These are phyloP conservation scores for Lipomyces oligophaga DNA, from an alignment of 805 yeast genomes.

Conservation along the genomic window DNA sequence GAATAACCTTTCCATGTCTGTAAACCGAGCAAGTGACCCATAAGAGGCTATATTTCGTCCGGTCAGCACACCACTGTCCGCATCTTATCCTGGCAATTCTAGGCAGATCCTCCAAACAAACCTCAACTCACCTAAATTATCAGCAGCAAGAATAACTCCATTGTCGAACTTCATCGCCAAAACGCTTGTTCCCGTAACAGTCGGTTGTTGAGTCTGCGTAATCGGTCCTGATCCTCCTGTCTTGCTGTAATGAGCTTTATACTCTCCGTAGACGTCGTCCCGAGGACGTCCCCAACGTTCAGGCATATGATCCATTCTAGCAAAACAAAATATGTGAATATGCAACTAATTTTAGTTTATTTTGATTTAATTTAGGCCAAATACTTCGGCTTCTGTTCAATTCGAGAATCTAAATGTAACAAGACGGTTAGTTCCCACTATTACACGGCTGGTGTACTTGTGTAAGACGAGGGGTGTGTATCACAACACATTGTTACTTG, in stretches of 20 bases:
- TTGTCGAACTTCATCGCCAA: conserved; percentile 83
- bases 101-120: neutral
- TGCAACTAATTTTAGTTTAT: too few species aligned
- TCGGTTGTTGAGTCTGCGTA: conserved; percentile 76
- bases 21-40: conserved; percentile 87
- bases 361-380: neutral
- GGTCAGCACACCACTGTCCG: neutral
- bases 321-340: too few species aligned
- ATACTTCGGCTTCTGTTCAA: neutral
- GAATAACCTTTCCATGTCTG: conserved; percentile 76
- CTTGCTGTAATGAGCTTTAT: conserved; percentile 48
- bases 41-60: conserved; percentile 51
- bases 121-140: conserved; percentile 59
- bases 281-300: conserved; percentile 93
- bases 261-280: conserved; percentile 73
- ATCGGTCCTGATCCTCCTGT: conserved; percentile 51
- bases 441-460: too few species aligned
- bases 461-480: too few species aligned
- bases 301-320: conserved; percentile 93
- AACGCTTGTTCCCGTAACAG: conserved; percentile 94
- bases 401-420: neutral
- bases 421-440: neutral
- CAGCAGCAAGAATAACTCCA: conserved; percentile 94
- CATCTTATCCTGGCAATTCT: neutral
- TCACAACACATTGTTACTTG: too few species aligned